Evolutionary conservation across 805 yeast genomes (phyloP).

Genomic region (Kazachstania psychrophila): DNA sequence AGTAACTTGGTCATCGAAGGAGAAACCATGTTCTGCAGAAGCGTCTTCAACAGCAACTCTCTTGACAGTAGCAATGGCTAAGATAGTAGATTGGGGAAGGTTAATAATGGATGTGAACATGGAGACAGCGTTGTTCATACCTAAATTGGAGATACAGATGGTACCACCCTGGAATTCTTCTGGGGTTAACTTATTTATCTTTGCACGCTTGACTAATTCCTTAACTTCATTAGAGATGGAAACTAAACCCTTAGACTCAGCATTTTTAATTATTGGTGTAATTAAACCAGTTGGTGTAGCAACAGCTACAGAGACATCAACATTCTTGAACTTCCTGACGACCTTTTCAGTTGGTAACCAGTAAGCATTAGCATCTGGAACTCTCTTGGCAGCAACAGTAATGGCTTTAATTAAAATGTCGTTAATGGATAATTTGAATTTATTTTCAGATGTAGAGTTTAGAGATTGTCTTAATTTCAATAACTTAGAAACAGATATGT

Average conservation of each 20-base stretch:
- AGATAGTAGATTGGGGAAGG: slow-evolving; percentile 93
- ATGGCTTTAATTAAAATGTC: slow-evolving; percentile 92
- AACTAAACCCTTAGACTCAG: slow-evolving; percentile 78
- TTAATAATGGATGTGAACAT: slow-evolving; percentile 93
- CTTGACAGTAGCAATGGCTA: slow-evolving; percentile 90
- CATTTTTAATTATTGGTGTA: slow-evolving; percentile 90
- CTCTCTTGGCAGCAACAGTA: slow-evolving; percentile 80
- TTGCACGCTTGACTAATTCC: slow-evolving; percentile 93
- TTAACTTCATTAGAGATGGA: slow-evolving; percentile 75
- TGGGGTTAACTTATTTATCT: slow-evolving; percentile 83
- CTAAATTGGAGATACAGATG: slow-evolving; percentile 95
- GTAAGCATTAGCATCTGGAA: slow-evolving; percentile 89
- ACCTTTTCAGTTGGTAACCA: slow-evolving; percentile 86
- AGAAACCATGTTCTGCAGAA: slow-evolving; percentile 82
- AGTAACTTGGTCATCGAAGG: slow-evolving; percentile 83
- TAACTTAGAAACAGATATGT: slow-evolving; percentile 78
- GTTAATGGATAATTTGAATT: slow-evolving; percentile 85
- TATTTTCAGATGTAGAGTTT: slow-evolving; percentile 75
- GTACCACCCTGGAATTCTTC: slow-evolving; percentile 99
- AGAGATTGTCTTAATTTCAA: slow-evolving; percentile 86
- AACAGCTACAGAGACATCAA: slow-evolving; percentile 96
- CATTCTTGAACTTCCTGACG: slow-evolving; percentile 83
- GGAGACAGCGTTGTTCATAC: slow-evolving; percentile 93
- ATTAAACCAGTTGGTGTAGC: slow-evolving; percentile 96
- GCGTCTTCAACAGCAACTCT: slow-evolving; percentile 90